These are phyloP conservation scores for Gaeumannomyces sp. DNA, from an alignment of 2,329 filamentous ascomycete species.

Conservation along the genomic window DNA sequence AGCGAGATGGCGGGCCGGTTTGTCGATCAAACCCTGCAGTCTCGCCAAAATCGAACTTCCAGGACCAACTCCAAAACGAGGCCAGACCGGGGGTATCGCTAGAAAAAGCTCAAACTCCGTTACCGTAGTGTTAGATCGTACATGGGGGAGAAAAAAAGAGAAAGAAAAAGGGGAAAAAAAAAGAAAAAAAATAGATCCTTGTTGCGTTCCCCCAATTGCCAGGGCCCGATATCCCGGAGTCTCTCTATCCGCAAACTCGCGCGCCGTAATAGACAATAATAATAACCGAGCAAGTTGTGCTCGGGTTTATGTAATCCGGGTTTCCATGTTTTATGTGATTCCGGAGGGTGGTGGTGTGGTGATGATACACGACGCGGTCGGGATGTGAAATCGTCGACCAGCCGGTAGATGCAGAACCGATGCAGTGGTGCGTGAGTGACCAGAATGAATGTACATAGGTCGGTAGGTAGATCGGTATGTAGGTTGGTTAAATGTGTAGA, in stretches of 20 bases:
- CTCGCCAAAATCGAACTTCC: neutral
- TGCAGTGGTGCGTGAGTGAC: neutral
- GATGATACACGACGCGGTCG: neutral
- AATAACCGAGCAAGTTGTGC: neutral
- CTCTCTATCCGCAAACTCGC: neutral
- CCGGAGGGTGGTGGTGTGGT: neutral
- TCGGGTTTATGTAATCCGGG: neutral
- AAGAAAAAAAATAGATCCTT: neutral
- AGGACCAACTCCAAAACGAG: neutral
- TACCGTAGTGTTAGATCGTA: neutral
- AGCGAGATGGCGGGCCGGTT: neutral
- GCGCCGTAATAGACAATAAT: conserved; percentile 1
- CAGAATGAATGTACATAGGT: neutral
- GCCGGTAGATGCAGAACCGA: conserved; percentile 3
- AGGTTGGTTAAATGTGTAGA: neutral
- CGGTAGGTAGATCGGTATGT: neutral
- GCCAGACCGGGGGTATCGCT: neutral
- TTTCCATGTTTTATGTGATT: neutral
- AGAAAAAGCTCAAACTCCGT: neutral
- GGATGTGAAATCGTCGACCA: neutral
- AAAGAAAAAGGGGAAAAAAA: neutral
- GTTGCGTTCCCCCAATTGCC: neutral
- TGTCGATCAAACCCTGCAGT: neutral
- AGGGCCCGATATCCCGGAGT: neutral
- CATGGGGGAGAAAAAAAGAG: neutral